phyloP scores from a whole-genome alignment of 1,284 basidiomycete species.

The Tremellales sp. region DNA sequence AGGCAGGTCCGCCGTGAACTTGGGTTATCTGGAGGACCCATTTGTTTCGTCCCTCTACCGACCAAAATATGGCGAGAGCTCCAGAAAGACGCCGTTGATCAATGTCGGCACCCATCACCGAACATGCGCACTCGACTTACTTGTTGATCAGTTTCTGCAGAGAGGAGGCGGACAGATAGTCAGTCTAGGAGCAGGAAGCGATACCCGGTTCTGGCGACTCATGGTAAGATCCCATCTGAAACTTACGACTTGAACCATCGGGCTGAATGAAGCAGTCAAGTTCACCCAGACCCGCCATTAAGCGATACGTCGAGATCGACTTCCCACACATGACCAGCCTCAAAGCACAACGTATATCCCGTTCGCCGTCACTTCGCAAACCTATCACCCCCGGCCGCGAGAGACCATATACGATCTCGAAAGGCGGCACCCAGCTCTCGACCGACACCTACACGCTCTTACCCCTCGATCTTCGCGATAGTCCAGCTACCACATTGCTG shows the following conservation, averaged over 20 bases:
- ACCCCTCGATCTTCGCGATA: conserved; percentile 66
- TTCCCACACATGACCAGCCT: conserved; percentile 76
- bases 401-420: conserved; percentile 31
- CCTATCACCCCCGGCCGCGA: conserved; percentile 2
- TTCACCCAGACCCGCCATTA: conserved; percentile 10
- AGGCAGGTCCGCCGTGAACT: conserved; percentile 61
- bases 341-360: conserved; percentile 77
- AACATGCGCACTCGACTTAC: conserved; percentile 70
- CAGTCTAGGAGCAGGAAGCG: conserved; percentile 86
- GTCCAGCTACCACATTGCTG: conserved; percentile 9
- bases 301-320: conserved; percentile 79
- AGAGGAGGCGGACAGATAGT: conserved; percentile 64
- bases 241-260: background rate
- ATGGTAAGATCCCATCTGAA: conserved; percentile 58
- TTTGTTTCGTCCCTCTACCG: conserved; percentile 60
- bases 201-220: conserved; percentile 87
- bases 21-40: conserved; percentile 70
- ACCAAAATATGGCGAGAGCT: conserved; percentile 34
- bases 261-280: conserved; percentile 9
- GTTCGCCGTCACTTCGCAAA: conserved; percentile 58
- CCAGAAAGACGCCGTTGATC: conserved; percentile 67
- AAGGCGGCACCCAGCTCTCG: conserved; percentile 65
- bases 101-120: conserved; percentile 92
- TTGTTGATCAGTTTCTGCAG: conserved; percentile 69
- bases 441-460: conserved; percentile 68